A percentile compares a stretch with the other conserved stretches of the same genome.
These are phyloP conservation scores for Secale cereale DNA, from an alignment of 176 grass and related monocot genomes.

Conservation along the genomic window DNA sequence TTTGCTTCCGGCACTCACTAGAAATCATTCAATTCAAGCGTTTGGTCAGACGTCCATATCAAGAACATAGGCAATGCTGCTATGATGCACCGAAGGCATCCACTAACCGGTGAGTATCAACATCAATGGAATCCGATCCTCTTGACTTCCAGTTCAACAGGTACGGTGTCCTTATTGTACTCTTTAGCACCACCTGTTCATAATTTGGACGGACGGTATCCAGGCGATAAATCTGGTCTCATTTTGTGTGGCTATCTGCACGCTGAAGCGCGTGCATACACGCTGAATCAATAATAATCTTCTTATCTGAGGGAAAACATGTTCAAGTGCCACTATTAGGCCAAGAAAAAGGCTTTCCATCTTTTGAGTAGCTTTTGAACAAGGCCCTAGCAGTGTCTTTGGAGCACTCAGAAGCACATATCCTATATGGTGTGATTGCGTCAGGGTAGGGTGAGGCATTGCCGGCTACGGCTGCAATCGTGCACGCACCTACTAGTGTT, in stretches of 20 bases:
- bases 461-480: background rate
- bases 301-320: conserved; percentile 11
- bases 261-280: background rate
- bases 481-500: background rate
- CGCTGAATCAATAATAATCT: background rate
- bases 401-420: conserved; percentile 24
- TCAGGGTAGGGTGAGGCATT: background rate
- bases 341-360: conserved; percentile 6
- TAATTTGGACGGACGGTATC: background rate
- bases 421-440: conserved; percentile 16
- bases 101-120: conserved; percentile 38
- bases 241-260: background rate
- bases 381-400: background rate
- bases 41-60: conserved; percentile 46
- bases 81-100: conserved; percentile 16
- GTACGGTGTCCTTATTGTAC: background rate
- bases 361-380: conserved; percentile 19
- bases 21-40: background rate
- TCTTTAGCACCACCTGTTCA: background rate
- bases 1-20: conserved; percentile 20
- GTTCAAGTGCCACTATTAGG: conserved; percentile 31
- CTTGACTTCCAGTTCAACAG: conserved; percentile 28
- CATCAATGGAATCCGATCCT: conserved; percentile 35
- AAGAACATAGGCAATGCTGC: conserved; percentile 17
- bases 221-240: background rate